Base-by-base conservation (phyloP, 331 rosid genomes). In the Malus hybrid region DNA sequence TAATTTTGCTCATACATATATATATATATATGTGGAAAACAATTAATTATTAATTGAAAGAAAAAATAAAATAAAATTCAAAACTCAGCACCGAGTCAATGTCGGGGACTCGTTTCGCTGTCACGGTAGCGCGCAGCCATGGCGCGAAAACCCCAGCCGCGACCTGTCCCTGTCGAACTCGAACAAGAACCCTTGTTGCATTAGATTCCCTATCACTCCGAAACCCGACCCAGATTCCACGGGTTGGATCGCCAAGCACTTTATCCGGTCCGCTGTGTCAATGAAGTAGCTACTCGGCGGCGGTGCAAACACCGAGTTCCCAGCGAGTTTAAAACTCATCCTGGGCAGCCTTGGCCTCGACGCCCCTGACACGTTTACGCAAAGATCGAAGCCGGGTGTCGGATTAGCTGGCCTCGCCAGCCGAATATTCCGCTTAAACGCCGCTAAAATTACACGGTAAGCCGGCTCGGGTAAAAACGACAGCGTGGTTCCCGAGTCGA, bases 161-260 rank as follows among this genome's bases (percentile, higher is more conserved):
- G 87, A 81, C 76, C 75, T 76, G 75, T 88, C 93, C 33, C 73
- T 82, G 15, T 92, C 97, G 33, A 87, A 92, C 79, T 88, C 93
- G 63, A 89, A 79, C 90, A 92, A 78, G 71, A 80, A 92, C 7
- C 97, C 97, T 72, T 92, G 97, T 60, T 92, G 97, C 92, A 92
- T 82, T 32, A 92, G 87, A 85, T 89, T 92, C 85, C 97, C 97
- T 1, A 92, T 77, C 58, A 92, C 96, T 7, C 93, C 88, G 73
- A 83, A 85, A 18, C 93, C 97, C 2, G 82, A 76, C 26, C 74
- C 88, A 66, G 79, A 46, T 26, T 74, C 82, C 10, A 82, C 87
- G 62, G 97, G 87, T 67, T 79, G 96, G 63, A 89, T 79, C 77
- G 97, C 92, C 76, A 92, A 19, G 28, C 97, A 92, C 83, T 65